Conservation (phyloP, 768 basidiomycete genomes). For the Candolleomyces eurysporus region DNA sequence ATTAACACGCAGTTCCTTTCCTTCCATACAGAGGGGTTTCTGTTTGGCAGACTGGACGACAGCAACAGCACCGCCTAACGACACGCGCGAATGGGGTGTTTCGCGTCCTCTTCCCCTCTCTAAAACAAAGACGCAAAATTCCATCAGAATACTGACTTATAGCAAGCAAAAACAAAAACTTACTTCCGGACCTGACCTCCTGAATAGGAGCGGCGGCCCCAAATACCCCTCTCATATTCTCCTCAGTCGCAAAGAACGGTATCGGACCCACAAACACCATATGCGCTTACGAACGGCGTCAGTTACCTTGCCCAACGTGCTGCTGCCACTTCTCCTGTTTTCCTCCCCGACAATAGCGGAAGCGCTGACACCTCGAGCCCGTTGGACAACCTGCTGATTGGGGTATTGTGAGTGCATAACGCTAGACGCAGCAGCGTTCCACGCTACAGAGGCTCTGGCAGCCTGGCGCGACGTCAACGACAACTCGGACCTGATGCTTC, state of each 20-base stretch:
- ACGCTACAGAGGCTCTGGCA: not conserved
- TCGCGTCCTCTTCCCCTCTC: not conserved
- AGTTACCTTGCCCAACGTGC: not conserved
- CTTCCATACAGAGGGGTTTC: conserved; percentile 4
- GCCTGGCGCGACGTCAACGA: not conserved
- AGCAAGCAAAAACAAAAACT: not conserved
- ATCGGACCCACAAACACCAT: conserved; percentile 1
- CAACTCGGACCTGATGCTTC: not conserved
- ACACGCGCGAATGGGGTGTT: not conserved
- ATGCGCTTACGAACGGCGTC: too few relatives aligned
- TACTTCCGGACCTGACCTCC: not conserved
- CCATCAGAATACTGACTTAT: not conserved
- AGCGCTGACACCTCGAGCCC: too few relatives aligned
- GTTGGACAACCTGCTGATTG: not conserved
- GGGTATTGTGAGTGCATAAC: not conserved
- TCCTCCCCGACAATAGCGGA: not conserved
- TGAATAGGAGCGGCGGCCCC: not conserved
- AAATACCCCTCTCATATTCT: conserved; percentile 1
- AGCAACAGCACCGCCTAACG: not conserved
- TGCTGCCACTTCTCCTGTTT: not conserved
- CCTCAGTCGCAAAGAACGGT: conserved; percentile 8
- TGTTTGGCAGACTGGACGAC: conserved; percentile 6
- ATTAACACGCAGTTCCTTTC: not conserved
- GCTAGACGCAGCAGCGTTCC: not conserved
- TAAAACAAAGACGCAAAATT: not conserved